Evolutionary conservation across 2,329 filamentous ascomycete genomes (phyloP).

Genomic region (Pseudocercospora pini-densiflorae): DNA sequence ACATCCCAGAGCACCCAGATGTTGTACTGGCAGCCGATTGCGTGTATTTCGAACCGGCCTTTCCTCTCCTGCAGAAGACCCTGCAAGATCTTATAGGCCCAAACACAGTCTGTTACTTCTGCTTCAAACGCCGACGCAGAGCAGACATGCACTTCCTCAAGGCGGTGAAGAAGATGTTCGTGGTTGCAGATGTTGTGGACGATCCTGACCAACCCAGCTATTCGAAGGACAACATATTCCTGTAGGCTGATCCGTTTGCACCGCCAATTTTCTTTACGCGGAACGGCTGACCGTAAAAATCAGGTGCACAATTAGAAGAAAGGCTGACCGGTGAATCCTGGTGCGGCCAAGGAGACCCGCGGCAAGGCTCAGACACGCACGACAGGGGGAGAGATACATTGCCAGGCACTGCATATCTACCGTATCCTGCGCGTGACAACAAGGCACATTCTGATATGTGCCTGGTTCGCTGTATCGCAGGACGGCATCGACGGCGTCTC

Average conservation of each 20-base stretch:
- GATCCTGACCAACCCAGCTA: slow-evolving; percentile 54
- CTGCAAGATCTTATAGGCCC: slow-evolving; percentile 72
- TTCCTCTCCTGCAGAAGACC: slow-evolving; percentile 82
- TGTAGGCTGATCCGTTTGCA: slow-evolving; percentile 44
- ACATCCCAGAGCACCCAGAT: slow-evolving; percentile 63
- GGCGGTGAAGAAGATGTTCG: slow-evolving; percentile 53
- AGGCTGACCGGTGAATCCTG: slow-evolving; percentile 25
- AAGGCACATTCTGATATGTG: background rate
- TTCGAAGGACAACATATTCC: slow-evolving; percentile 53
- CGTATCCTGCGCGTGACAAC: background rate
- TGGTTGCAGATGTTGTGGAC: slow-evolving; percentile 51
- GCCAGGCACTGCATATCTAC: background rate
- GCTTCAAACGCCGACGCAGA: slow-evolving; percentile 89
- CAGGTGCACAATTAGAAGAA: slow-evolving; percentile 33
- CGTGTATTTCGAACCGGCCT: slow-evolving; percentile 96
- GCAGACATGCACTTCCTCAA: slow-evolving; percentile 63
- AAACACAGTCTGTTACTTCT: slow-evolving; percentile 76
- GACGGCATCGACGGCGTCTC: background rate
- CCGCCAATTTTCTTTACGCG: background rate
- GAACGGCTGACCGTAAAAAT: slow-evolving; percentile 11
- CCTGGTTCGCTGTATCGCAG: background rate
- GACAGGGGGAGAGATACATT: slow-evolving; percentile 5
- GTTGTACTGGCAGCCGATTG: slow-evolving; percentile 94
- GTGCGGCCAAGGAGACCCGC: slow-evolving; percentile 10
- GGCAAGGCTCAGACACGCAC: slow-evolving; percentile 6